A percentile compares a stretch with the other conserved stretches of the same genome.
Evolutionary conservation across 2,329 filamentous ascomycete genomes (phyloP).

Genomic region (Diaporthe capsici): DNA sequence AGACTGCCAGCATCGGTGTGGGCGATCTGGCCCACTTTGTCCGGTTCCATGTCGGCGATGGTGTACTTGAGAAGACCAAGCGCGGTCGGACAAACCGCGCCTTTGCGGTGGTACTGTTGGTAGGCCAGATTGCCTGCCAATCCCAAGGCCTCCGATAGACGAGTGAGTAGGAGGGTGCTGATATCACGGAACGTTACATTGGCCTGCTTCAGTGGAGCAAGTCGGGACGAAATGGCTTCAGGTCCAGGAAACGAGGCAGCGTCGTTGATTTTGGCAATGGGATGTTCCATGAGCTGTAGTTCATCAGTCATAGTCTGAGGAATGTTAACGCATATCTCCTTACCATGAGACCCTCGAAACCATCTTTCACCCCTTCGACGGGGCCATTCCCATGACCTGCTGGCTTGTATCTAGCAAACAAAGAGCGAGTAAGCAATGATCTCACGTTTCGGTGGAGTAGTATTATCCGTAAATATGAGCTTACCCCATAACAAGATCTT

Average conservation of each 20-base stretch:
- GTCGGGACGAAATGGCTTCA: background rate
- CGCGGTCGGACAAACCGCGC: background rate
- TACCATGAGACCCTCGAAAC: conserved; percentile 13
- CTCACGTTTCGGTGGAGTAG: background rate
- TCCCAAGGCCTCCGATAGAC: background rate
- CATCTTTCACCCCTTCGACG: conserved; percentile 8
- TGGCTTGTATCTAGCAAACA: background rate
- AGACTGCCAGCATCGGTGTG: conserved; percentile 18
- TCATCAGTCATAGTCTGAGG: background rate
- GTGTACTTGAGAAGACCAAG: conserved; percentile 22
- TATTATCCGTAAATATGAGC: background rate
- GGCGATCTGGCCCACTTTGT: conserved; percentile 22
- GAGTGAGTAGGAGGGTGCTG: conserved; percentile 16
- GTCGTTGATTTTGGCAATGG: conserved; percentile 4
- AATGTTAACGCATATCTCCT: accelerated
- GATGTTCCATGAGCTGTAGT: conserved; percentile 6
- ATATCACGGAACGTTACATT: conserved; percentile 14
- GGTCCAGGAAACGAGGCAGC: background rate
- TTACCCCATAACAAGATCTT: conserved; percentile 16
- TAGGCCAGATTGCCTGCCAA: background rate
- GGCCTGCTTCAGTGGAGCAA: background rate
- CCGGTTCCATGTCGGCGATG: conserved; percentile 8
- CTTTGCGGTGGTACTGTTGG: conserved; percentile 16
- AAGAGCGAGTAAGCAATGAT: background rate
- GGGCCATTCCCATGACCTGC: conserved; percentile 10